Base-by-base conservation (phyloP, 140 eudicot species). In the Oenanthe javanica region DNA sequence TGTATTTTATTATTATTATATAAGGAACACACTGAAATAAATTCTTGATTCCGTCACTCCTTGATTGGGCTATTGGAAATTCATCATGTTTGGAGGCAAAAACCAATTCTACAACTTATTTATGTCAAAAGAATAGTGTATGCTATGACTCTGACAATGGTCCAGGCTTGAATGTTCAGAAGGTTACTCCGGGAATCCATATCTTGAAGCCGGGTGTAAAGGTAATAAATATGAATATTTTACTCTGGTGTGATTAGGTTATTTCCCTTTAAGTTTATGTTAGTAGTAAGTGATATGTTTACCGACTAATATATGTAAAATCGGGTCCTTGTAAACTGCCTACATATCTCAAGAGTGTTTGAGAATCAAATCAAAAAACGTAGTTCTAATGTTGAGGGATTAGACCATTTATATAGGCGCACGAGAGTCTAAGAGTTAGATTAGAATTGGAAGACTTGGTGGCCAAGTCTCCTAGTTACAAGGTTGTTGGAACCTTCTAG, bases 41-140 rank as follows among this genome's bases (percentile, higher is more conserved):
- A 31, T 31, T 31, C 36, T 31, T 31, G 36, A 31, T 31, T 31
- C 36, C 36, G 36, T 31, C 36, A 31, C 36, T 31, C 36, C 85
- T 85, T 77, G 89, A 83, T 83, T 87, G 91, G 91, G 78, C 84
- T 3, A 86, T 85, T 18, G 87, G 89, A 6, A 54, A 77, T 78
- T 42, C 63, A 5, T 69, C 81, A 6, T 87, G 91, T 70, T 55
- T 21, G 16, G 61, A 83, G 55, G 80, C 91, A 52, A 81, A 69
- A 69, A 61, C 46, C 46, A 75, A 85, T 55, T 42, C 14, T 48
- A 54, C 69, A 0, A 36, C 70, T 55, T 85, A 72, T 59, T 31
- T 71, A 8, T 87, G 89, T 78, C 61, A 81, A 3, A 51, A 61
- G 40, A 83, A 85, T 80, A 87, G 85, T 66, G 70, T 59, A 18